phyloP scores from a whole-genome alignment of 2,329 filamentous ascomycete species.

The Rhynchosporium agropyri region DNA sequence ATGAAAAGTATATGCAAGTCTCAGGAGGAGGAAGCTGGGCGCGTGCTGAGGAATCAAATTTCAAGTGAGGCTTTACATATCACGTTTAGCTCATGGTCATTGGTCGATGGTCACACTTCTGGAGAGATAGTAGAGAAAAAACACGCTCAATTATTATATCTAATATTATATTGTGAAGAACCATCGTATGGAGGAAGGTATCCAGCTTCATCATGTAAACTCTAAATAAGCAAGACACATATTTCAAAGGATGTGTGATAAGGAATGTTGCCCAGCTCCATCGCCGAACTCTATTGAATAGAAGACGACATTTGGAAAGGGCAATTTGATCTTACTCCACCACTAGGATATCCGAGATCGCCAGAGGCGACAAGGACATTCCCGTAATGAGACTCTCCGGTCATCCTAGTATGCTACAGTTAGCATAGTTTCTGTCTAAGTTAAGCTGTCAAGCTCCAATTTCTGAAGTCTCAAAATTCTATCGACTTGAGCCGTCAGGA shows the following conservation, averaged over 20 bases:
- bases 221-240: no score
- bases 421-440: neutral
- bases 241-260: neutral
- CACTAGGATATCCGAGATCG: neutral
- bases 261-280: constrained; percentile 36
- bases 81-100: no score
- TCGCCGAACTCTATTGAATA: constrained; percentile 4
- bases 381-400: neutral
- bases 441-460: neutral
- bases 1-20: no score
- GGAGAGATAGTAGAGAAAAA: no score
- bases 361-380: neutral
- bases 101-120: no score
- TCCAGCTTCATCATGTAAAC: no score
- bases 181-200: no score
- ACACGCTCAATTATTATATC: no score
- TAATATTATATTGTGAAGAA: no score
- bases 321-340: neutral
- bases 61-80: no score
- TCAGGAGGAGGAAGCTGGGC: no score
- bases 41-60: no score
- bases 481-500: neutral
- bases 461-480: constrained; percentile 5
- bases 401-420: constrained; percentile 3
- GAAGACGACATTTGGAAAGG: neutral